Percentiles rank a stretch among this genome's conserved stretches.
These are phyloP conservation scores for Xylogone sp. DNA, from an alignment of 2,329 filamentous ascomycete genomes.

Conservation along the genomic window DNA sequence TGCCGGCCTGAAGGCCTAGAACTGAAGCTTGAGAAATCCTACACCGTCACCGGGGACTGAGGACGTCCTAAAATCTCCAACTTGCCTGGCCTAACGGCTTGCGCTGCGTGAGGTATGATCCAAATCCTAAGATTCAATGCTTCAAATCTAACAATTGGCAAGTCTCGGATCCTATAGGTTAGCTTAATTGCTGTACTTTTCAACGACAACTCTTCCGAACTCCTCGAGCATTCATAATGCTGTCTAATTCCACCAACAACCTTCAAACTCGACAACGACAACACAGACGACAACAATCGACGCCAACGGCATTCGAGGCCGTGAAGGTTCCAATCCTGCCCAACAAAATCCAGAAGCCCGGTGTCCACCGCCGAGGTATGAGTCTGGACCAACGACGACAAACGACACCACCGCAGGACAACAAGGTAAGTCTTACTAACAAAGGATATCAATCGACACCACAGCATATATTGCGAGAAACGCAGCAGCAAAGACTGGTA, in stretches of 20 bases:
- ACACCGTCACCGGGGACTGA: conserved; percentile 14
- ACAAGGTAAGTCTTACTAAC: conserved; percentile 52
- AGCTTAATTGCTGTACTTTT: conserved; percentile 43
- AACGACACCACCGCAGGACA: conserved; percentile 39
- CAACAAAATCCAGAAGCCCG: conserved; percentile 45
- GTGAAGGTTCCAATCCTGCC: conserved; percentile 67
- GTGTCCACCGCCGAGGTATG: conserved; percentile 74
- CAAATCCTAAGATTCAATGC: not conserved
- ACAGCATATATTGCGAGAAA: conserved; percentile 85
- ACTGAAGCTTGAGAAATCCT: conserved; percentile 44
- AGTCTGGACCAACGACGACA: conserved; percentile 73
- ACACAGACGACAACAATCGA: conserved; percentile 87
- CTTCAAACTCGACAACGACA: conserved; percentile 70
- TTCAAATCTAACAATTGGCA: not conserved
- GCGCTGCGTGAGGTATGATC: conserved; percentile 73
- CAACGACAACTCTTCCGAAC: conserved; percentile 59
- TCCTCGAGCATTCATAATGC: conserved; percentile 70
- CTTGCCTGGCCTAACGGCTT: conserved; percentile 77
- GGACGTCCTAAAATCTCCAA: conserved; percentile 17
- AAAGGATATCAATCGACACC: conserved; percentile 46
- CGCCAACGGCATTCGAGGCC: conserved; percentile 72
- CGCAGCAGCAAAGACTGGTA: conserved; percentile 82
- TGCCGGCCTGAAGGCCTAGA: conserved; percentile 21
- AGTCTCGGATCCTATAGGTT: conserved; percentile 49
- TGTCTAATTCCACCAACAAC: conserved; percentile 70